A percentile compares a stretch with the other conserved stretches of the same genome.
These are phyloP conservation scores for Zymoseptoria crescenta DNA, from an alignment of 2,329 filamentous ascomycete genomes.

Conservation along the genomic window DNA sequence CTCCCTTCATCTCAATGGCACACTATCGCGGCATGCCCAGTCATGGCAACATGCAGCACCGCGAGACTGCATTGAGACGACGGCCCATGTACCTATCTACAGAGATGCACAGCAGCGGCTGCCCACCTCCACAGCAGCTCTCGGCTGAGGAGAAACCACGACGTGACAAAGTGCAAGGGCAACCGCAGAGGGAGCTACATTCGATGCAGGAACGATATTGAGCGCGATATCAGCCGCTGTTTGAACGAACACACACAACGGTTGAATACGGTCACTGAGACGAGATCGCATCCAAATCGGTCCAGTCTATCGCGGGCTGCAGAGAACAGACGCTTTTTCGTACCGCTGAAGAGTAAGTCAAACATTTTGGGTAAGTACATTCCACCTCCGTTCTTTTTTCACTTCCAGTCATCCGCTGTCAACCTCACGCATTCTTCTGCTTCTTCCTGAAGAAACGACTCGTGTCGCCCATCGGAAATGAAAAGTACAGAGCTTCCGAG, in stretches of 20 bases:
- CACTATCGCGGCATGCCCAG: too few species aligned
- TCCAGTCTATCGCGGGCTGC: background rate
- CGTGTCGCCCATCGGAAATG: constrained; percentile 37
- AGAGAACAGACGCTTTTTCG: background rate
- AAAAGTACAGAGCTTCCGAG: constrained; percentile 32
- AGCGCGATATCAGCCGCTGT: background rate
- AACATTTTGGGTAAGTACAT: background rate
- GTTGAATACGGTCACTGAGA: background rate
- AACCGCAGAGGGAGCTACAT: background rate
- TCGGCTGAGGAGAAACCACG: background rate
- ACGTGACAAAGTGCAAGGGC: background rate
- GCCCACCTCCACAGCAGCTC: background rate
- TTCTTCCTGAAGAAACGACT: constrained; percentile 34
- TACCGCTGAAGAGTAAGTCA: background rate
- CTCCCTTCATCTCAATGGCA: background rate
- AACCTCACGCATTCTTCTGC: constrained; percentile 9
- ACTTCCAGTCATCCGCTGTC: background rate
- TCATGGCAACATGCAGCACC: too few species aligned
- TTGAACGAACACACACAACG: background rate
- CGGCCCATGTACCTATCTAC: background rate
- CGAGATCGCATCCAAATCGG: background rate
- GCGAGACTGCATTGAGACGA: background rate
- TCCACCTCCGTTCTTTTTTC: background rate
- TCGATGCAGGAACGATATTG: background rate
- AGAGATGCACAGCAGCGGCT: background rate